These are phyloP conservation scores for Trichoderma virens DNA, from an alignment of 495 filamentous ascomycete genomes.

Conservation along the genomic window DNA sequence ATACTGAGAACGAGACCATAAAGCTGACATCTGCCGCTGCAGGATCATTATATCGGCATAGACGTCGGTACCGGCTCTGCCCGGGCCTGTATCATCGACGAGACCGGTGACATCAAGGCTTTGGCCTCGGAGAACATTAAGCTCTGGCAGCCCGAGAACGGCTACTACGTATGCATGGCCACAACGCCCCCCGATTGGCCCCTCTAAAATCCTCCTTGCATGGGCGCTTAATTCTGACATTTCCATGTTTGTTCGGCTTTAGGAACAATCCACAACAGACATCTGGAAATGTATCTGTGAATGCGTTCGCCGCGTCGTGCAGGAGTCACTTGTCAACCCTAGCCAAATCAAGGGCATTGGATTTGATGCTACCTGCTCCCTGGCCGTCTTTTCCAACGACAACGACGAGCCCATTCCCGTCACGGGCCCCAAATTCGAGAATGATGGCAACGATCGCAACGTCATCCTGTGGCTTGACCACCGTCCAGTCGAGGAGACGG, in stretches of 20 bases:
- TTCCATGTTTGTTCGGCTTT: background rate
- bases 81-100: slow-evolving; percentile 87
- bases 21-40: slow-evolving; percentile 1
- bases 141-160: slow-evolving; percentile 85
- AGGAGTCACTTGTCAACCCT: slow-evolving; percentile 68
- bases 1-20: background rate
- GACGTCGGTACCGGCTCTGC: slow-evolving; percentile 96
- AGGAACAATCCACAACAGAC: slow-evolving; percentile 97
- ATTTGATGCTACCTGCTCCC: slow-evolving; percentile 95
- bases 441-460: slow-evolving; percentile 72
- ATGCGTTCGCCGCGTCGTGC: slow-evolving; percentile 70
- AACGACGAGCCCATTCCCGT: slow-evolving; percentile 86
- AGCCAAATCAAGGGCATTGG: slow-evolving; percentile 74
- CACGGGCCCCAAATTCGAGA: slow-evolving; percentile 76
- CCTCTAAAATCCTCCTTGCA: background rate
- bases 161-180: slow-evolving; percentile 61
- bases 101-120: slow-evolving; percentile 84
- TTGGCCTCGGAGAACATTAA: slow-evolving; percentile 85
- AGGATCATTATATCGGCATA: slow-evolving; percentile 74
- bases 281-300: slow-evolving; percentile 89
- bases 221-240: background rate
- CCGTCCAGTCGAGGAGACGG: slow-evolving; percentile 79
- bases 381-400: slow-evolving; percentile 80
- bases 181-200: background rate
- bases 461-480: slow-evolving; percentile 92